Evolutionary conservation across 768 basidiomycete species (phyloP), one percentile per base, ranked within the genome.

Genomic region (Sarcomyxa edulis): DNA sequence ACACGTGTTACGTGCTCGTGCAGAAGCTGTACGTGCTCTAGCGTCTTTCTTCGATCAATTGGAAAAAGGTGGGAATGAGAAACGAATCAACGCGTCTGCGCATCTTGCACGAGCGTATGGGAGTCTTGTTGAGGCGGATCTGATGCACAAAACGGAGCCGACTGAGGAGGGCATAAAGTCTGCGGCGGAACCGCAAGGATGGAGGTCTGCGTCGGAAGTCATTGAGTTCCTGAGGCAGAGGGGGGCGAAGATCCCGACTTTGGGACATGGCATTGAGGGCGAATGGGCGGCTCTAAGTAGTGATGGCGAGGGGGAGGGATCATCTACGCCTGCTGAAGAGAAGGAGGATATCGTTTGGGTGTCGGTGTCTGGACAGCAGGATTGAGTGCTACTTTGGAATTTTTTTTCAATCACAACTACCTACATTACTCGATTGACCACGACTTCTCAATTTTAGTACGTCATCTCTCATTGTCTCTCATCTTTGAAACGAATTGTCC

Each of bases 1-100:
- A 14, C 90, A 96, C 60, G 86, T 96, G 40, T 68, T 97, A 36
- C 74, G 87, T 12, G 83, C 86, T 18, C 82, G 94, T n/a, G 74
- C 81, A 4, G 81, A 91, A 55, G 91, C 92, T 11, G 75, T 82
- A 24, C 78, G 80, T 43, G 78, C 81, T 5, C 74, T 97, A 12
- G 81, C 82, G 12, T 61, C 62, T 36, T 82, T 89, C 55, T 77
- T 95, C 42, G 72, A 76, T 24, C 72, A 83, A 39, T 62, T 94
- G 42, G 75, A 69, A 43, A 62, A 49, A 40, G 45, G 47, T 32
- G 58, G 59, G 30, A 48, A 38, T 33, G 60, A 59, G 34, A 70
- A 56, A 58, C 68, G 56, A 59, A 66, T 65, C 34, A 65, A 56
- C 43, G 64, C 64, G 37, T 74, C 72, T 48, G 44, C 33, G 38